Evolutionary conservation across 192 early-diverging fungal species (phyloP).

Genomic region (Phlyctochytrium bullatum): DNA sequence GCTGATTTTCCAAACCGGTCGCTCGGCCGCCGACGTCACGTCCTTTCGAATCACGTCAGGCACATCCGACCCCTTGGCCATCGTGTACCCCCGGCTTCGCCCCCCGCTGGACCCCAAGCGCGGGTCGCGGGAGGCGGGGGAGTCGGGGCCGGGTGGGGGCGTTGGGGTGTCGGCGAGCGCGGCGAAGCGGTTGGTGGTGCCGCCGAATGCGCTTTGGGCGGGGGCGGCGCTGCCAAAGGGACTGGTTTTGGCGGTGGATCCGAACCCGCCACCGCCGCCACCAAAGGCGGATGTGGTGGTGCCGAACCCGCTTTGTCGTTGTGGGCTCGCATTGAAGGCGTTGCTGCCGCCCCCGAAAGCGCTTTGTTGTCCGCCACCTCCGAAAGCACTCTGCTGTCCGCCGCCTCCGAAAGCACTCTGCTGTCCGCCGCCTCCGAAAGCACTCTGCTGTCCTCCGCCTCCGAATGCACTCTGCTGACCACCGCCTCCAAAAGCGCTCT

Average conservation of each 20-base stretch:
- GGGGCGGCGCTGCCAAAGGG: too few relatives aligned
- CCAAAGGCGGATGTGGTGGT: background rate
- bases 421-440: background rate
- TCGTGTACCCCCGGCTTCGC: too few relatives aligned
- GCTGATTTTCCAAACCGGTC: constrained; percentile 11
- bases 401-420: background rate
- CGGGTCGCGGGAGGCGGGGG: background rate
- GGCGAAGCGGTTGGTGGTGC: background rate
- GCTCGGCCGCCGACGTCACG: background rate
- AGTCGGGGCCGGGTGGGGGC: background rate
- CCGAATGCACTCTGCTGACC: background rate
- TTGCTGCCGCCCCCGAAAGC: background rate
- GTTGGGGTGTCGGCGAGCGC: background rate
- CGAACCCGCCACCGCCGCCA: background rate
- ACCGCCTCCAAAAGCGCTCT: background rate
- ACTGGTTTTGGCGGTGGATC: too few relatives aligned
- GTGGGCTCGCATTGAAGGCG: background rate
- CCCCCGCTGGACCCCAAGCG: background rate
- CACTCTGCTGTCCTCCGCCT: background rate
- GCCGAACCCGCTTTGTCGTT: too few relatives aligned
- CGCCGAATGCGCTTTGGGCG: too few relatives aligned
- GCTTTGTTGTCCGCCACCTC: background rate
- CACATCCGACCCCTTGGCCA: constrained; percentile 4
- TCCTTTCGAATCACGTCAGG: constrained; percentile 7
- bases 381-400: background rate